Base-by-base conservation (phyloP, 345 rosid genomes). In the Lagerstroemia speciosa region DNA sequence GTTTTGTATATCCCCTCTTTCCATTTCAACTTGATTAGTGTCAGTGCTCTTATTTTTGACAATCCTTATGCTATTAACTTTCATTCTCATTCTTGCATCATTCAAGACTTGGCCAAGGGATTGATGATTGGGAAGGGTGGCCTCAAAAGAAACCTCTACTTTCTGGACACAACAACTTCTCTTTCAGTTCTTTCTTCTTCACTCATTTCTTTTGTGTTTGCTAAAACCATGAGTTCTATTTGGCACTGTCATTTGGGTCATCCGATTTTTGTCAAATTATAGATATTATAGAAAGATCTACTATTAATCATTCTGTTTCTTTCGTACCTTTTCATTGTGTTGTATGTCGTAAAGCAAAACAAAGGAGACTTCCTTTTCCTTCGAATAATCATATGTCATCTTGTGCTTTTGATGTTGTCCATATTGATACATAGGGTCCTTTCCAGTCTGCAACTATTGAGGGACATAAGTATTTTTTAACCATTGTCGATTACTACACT, bases 401-500 rank as follows among this genome's bases (percentile, higher is more conserved):
- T 0, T 15, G 11, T 9, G 46, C 55, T 17, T 50, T 50, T 50
- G 26, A 50, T 19, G 7, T 50, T 5, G 19, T 50, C 19, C 55
- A 50, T 50, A 14, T 17, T 6, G 55, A 7, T 50, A 19, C 19
- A 12, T 50, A 5, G 55, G 55, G 55, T 3, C 55, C 55, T 2
- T 50, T 14, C 8, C 24, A 4, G 2, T 0, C 8, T 17, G 3
- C 3, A 2, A 14, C 55, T 14, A n/a, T 3, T 50, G 2, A 6
- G 5, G 67, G 46, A 29, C 37, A 67, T 33, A 6, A n/a, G n/a
- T n/a, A n/a, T n/a, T n/a, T n/a, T n/a, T n/a, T n/a, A n/a, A n/a
- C n/a, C n/a, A n/a, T n/a, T 30, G 33, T 73, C n/a, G 68, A 73
- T 67, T 67, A 73, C 34, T 32, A 22, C 22, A 40, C 2, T 2